Evolutionary conservation across 345 rosid species (phyloP).

Genomic region (Gossypium stocksii): DNA sequence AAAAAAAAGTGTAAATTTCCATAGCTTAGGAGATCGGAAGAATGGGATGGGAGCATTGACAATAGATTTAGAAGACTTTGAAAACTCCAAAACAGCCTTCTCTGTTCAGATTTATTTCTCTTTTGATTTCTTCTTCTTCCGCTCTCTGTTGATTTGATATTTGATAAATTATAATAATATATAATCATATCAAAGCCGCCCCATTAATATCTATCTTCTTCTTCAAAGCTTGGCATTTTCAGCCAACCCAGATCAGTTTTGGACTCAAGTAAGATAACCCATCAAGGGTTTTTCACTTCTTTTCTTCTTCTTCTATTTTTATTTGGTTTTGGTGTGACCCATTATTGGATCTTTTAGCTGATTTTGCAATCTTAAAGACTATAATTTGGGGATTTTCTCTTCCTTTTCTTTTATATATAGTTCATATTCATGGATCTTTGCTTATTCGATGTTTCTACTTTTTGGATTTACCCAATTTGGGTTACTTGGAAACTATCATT

Average conservation of each 20-base stretch:
- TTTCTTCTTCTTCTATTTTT: neutral
- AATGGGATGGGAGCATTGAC: conserved; percentile 66
- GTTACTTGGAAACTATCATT: conserved; percentile 11
- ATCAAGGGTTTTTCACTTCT: neutral
- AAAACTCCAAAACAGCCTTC: conserved; percentile 46
- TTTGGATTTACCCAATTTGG: conserved; percentile 2
- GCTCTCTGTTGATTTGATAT: conserved; percentile 12
- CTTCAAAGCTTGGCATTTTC: conserved; percentile 20
- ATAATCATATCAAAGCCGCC: neutral
- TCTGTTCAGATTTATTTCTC: conserved; percentile 24
- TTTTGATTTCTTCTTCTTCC: conserved; percentile 24
- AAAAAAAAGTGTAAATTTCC: conserved; percentile 30
- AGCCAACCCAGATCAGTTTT: conserved; percentile 45
- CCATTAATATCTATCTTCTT: conserved; percentile 8
- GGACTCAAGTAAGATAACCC: conserved; percentile 38
- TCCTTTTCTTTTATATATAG: neutral
- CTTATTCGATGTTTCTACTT: conserved; percentile 8
- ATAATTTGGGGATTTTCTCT: conserved; percentile 16
- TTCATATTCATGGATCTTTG: conserved; percentile 7
- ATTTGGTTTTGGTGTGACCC: conserved; percentile 20
- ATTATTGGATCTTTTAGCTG: conserved; percentile 21
- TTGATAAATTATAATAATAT: neutral
- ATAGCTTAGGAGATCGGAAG: conserved; percentile 39
- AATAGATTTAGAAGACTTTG: conserved; percentile 47
- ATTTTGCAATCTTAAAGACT: conserved; percentile 12